Evolutionary conservation across 495 filamentous ascomycete genomes (phyloP).

Genomic region (Annulohypoxylon bovei): DNA sequence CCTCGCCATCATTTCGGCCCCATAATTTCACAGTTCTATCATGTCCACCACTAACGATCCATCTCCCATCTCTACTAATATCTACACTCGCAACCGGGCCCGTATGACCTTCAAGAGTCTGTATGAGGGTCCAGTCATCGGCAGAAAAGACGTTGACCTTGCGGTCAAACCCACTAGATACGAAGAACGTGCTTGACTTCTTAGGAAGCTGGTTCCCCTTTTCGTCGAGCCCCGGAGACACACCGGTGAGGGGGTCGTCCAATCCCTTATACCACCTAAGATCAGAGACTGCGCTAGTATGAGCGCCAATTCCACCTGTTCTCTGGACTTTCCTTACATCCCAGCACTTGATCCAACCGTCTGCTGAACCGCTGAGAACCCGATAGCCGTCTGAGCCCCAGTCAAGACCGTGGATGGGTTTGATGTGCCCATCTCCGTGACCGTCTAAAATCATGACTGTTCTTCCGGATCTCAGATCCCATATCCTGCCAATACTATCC

Average conservation of each 20-base stretch:
- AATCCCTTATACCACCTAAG: constrained; percentile 91
- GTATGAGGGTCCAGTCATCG: constrained; percentile 93
- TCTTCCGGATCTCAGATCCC: constrained; percentile 93
- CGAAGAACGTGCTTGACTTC: constrained; percentile 86
- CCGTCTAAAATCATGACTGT: constrained; percentile 95
- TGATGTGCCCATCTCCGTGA: constrained; percentile 85
- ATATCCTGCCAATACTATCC: constrained; percentile 94
- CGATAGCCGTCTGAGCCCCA: constrained; percentile 93
- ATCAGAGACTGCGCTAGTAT: constrained; percentile 91
- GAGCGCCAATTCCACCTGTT: constrained; percentile 85
- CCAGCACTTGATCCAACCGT: constrained; percentile 98
- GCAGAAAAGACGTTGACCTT: constrained; percentile 95
- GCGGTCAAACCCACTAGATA: constrained; percentile 91
- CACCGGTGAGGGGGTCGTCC: constrained; percentile 69
- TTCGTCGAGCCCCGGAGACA: constrained; percentile 67
- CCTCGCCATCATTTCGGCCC: constrained; percentile 81
- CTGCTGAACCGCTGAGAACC: constrained; percentile 86
- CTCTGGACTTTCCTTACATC: constrained; percentile 89
- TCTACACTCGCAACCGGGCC: constrained; percentile 92
- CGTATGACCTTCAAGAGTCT: constrained; percentile 87
- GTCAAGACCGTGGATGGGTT: constrained; percentile 90
- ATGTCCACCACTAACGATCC: constrained; percentile 93
- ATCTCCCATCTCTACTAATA: constrained; percentile 82
- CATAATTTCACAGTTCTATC: constrained; percentile 97
- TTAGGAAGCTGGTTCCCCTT: constrained; percentile 69